Evolutionary conservation across 495 filamentous ascomycete species (phyloP).

Genomic region (Neurospora tetraspora): DNA sequence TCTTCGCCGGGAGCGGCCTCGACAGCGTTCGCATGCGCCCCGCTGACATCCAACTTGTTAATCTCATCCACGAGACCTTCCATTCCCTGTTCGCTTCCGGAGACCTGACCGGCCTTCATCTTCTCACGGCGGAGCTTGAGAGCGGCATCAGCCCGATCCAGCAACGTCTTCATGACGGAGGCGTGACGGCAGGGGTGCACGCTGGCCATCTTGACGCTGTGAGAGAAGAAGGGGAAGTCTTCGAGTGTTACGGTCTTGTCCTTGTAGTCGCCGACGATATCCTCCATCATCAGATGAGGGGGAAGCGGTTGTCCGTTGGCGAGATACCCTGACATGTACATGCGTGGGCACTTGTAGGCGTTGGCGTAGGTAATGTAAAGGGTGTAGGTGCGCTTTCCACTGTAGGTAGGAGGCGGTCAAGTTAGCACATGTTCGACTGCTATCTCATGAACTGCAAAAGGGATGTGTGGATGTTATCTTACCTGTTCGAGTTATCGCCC

Average conservation of each 20-base stretch:
- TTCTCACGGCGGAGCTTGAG: conserved; percentile 82
- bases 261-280: conserved; percentile 98
- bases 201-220: conserved; percentile 82
- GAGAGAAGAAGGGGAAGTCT: conserved; percentile 87
- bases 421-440: conserved; percentile 3
- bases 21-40: conserved; percentile 22
- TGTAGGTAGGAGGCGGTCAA: conserved; percentile 22
- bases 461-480: conserved; percentile 25
- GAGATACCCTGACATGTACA: conserved; percentile 88
- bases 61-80: conserved; percentile 52
- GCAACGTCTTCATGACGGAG: conserved; percentile 92
- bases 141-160: conserved; percentile 89
- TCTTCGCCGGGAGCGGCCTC: conserved; percentile 40
- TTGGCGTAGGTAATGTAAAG: conserved; percentile 97
- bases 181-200: conserved; percentile 92
- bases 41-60: conserved; percentile 38
- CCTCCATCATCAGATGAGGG: conserved; percentile 94
- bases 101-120: conserved; percentile 43
- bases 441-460: not conserved
- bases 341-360: conserved; percentile 91
- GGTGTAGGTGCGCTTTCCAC: conserved; percentile 81
- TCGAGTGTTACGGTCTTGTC: conserved; percentile 99
- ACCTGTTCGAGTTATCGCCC: conserved; percentile 55
- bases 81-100: conserved; percentile 41
- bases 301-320: conserved; percentile 75